Evolutionary conservation across 176 grass and related monocot species (phyloP).

Genomic region (Hordeum vulgare): MorexV3_pseudomolecules_assembly NC_058523.1:2050331-2050830

Average conservation of each 20-base stretch:
- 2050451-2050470: conserved; percentile 22
- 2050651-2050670: conserved; percentile 21
- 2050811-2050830: no score
- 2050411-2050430: neutral
- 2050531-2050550: neutral
- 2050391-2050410: conserved; percentile 22
- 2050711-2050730: neutral
- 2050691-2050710: neutral
- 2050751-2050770: neutral
- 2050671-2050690: conserved; percentile 36
- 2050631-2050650: conserved; percentile 35
- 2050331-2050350: conserved; percentile 10
- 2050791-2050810: no score
- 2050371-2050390: conserved; percentile 40
- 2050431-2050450: conserved; percentile 41
- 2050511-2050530: neutral
- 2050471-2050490: conserved; percentile 41
- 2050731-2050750: conserved; percentile 11
- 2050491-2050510: neutral
- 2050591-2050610: conserved; percentile 27
- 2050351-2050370: conserved; percentile 25
- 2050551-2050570: conserved; percentile 43
- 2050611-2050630: conserved; percentile 54
- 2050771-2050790: no score
- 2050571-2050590: conserved; percentile 31